These are phyloP conservation scores for Hymenotorrendiella dingleyae DNA, from an alignment of 2,329 filamentous ascomycete species.

Conservation along the genomic window DNA sequence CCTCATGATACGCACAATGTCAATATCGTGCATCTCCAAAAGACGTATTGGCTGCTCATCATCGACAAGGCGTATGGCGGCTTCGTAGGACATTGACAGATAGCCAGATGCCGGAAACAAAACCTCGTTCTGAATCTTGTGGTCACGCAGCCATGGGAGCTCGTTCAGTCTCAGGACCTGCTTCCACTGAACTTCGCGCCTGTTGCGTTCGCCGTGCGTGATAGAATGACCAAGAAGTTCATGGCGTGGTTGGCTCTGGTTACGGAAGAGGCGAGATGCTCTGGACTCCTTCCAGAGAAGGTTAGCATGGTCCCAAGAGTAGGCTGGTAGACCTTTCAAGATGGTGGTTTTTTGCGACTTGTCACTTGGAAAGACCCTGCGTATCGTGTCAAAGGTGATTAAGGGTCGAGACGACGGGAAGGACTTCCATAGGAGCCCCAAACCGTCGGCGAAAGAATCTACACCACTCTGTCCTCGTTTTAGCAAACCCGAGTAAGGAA, in stretches of 20 bases:
- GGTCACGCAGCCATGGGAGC: conserved; percentile 40
- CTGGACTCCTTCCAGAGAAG: conserved; percentile 14
- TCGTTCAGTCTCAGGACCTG: conserved; percentile 23
- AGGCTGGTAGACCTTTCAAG: conserved; percentile 3
- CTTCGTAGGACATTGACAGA: conserved; percentile 41
- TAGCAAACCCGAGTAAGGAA: conserved; percentile 14
- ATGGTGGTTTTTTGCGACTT: neutral
- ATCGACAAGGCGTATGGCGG: conserved; percentile 26
- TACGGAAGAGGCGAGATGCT: neutral
- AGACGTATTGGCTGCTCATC: neutral
- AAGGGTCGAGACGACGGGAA: conserved; percentile 13
- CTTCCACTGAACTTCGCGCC: conserved; percentile 10
- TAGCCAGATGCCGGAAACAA: conserved; percentile 44
- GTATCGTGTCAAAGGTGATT: conserved; percentile 21
- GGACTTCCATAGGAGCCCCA: conserved; percentile 12
- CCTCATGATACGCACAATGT: too few species aligned
- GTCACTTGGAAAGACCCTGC: neutral
- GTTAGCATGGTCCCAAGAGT: conserved; percentile 6
- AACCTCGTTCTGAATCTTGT: conserved; percentile 33
- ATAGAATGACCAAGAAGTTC: too few species aligned
- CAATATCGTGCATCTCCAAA: conserved; percentile 9
- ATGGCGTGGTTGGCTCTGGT: too few species aligned
- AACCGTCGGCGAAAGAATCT: conserved; percentile 5
- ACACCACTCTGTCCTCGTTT: conserved; percentile 8
- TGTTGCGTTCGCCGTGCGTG: too few species aligned